Evolutionary conservation across 139 green algal species (phyloP).

Genomic region (Chlamydomonas sphaeroides): DNA sequence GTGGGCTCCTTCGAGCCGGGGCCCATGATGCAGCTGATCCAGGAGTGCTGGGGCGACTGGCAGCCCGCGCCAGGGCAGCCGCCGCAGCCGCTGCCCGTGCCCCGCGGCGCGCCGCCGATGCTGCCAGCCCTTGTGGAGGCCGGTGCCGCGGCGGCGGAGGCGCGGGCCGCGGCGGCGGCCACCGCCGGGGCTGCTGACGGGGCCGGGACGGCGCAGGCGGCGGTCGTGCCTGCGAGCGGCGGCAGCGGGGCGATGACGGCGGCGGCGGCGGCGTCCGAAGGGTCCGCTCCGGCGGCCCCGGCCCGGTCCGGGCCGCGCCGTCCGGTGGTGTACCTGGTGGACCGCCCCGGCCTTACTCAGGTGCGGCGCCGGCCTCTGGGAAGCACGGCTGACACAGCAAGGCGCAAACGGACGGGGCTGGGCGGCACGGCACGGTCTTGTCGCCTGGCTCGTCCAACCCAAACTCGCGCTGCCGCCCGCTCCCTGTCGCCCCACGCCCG

Average conservation of each 20-base stretch:
- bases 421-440: too few species aligned
- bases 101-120: slow-evolving; percentile 39
- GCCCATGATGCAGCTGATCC: slow-evolving; percentile 59
- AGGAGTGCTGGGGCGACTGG: slow-evolving; percentile 63
- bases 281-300: too few species aligned
- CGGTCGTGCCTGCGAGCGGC: background rate
- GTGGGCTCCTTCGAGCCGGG: slow-evolving; percentile 75
- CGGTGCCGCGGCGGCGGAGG: too few species aligned
- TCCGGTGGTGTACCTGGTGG: slow-evolving; percentile 63
- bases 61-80: slow-evolving; percentile 49
- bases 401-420: background rate
- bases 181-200: background rate
- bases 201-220: background rate
- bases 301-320: background rate
- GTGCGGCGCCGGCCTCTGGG: slow-evolving; percentile 9
- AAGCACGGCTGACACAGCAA: background rate
- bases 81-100: slow-evolving; percentile 14
- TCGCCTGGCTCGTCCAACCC: too few species aligned
- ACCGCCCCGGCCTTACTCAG: slow-evolving; percentile 61
- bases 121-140: slow-evolving; percentile 4
- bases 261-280: too few species aligned
- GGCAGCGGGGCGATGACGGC: background rate
- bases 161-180: background rate
- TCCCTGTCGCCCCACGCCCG: too few species aligned
- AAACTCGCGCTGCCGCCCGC: too few species aligned